These are phyloP conservation scores for Fusarium sacchari DNA, from an alignment of 2,329 filamentous ascomycete genomes.

Conservation along the genomic window DNA sequence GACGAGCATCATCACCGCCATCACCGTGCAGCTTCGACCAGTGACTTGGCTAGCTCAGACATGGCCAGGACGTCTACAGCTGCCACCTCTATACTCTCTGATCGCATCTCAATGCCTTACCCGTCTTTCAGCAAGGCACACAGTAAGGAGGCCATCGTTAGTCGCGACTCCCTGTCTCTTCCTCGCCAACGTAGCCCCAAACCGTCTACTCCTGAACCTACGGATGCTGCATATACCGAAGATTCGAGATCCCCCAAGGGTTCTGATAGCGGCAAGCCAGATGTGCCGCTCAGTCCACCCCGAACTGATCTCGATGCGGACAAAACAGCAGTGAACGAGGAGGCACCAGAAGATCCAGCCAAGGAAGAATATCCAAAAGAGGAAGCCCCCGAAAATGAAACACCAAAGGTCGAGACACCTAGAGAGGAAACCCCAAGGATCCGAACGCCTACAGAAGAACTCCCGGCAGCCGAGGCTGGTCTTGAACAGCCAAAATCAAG, in stretches of 20 bases:
- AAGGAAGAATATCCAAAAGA: conserved; percentile 43
- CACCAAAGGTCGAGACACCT: conserved; percentile 16
- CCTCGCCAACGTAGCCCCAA: conserved; percentile 56
- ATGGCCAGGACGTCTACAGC: conserved; percentile 52
- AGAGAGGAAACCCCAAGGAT: conserved; percentile 17
- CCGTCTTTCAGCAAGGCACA: conserved; percentile 89
- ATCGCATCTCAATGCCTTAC: conserved; percentile 72
- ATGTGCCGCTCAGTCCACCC: conserved; percentile 69
- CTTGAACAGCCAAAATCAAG: conserved; percentile 54
- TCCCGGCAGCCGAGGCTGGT: conserved; percentile 43
- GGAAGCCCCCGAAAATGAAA: conserved; percentile 44
- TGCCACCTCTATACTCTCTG: conserved; percentile 46
- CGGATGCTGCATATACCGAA: conserved; percentile 51
- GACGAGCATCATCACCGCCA: conserved; percentile 47
- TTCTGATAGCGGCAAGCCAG: conserved; percentile 51
- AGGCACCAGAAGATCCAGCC: conserved; percentile 46
- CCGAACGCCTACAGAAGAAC: conserved; percentile 33
- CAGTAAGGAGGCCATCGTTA: conserved; percentile 84
- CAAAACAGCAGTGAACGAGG: conserved; percentile 43
- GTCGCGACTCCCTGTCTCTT: conserved; percentile 61
- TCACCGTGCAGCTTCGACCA: conserved; percentile 51
- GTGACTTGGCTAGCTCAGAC: conserved; percentile 60
- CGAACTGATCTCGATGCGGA: conserved; percentile 69
- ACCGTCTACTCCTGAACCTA: conserved; percentile 75
- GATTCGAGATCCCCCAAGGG: conserved; percentile 16